A percentile compares a stretch with the other conserved stretches of the same genome.
Conservation (phyloP, 2,329 filamentous ascomycete species). For the Epicoccum nigrum region DNA sequence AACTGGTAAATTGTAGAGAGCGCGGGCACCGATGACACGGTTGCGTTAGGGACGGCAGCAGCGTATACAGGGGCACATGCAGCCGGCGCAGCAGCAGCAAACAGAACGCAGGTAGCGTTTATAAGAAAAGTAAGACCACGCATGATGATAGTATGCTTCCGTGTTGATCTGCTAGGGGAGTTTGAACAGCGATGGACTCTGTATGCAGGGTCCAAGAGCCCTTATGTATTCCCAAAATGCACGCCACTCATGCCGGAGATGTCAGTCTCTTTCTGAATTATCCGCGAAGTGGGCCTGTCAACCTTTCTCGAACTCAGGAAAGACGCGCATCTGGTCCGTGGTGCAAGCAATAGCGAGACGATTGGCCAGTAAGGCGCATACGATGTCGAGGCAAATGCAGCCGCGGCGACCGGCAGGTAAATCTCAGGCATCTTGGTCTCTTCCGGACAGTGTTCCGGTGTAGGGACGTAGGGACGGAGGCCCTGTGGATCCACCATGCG, state of each 20-base stretch:
- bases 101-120: constrained; percentile 10
- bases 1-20: constrained; percentile 13
- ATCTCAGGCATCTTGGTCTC: constrained; percentile 2
- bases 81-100: constrained; percentile 6
- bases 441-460: constrained; percentile 14
- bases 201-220: constrained; percentile 1
- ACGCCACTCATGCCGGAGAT: constrained; percentile 8
- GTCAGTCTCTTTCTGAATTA: constrained; percentile 9
- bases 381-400: constrained; percentile 5
- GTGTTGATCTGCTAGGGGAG: constrained; percentile 1
- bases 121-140: constrained; percentile 9
- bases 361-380: constrained; percentile 8
- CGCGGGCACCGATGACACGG: neutral
- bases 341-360: constrained; percentile 1
- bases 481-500: constrained; percentile 16
- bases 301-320: constrained; percentile 9
- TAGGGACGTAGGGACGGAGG: constrained; percentile 2
- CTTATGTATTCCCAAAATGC: constrained; percentile 6
- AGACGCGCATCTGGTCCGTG: constrained; percentile 3
- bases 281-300: constrained; percentile 14
- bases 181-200: constrained; percentile 9
- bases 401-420: constrained; percentile 1
- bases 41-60: neutral
- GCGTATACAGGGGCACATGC: constrained; percentile 1
- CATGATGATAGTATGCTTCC: constrained; percentile 4